Conservation (phyloP, 768 basidiomycete genomes). For the Pleurotus djamor region DNA sequence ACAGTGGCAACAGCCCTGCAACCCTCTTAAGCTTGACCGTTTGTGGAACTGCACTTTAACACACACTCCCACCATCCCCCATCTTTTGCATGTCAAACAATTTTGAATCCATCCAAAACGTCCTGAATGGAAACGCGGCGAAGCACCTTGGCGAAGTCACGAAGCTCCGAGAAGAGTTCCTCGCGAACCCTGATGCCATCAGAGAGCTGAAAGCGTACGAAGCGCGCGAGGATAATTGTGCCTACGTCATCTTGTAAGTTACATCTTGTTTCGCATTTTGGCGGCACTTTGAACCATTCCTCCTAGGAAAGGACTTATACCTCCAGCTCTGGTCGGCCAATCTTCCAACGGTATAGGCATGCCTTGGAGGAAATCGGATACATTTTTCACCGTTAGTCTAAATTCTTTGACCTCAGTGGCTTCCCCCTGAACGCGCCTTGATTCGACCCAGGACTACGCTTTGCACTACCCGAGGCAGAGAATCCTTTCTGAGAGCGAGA, state of each 20-base stretch:
- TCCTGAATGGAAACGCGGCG: not conserved
- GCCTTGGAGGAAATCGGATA: not conserved
- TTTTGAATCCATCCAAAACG: not conserved
- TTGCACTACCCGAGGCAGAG: not conserved
- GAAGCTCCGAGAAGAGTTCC: not conserved
- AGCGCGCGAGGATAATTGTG: not conserved
- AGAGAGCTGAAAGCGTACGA: not conserved
- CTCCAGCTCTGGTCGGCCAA: not conserved
- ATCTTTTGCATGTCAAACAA: not conserved
- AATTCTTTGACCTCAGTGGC: no score
- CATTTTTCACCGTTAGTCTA: constrained; percentile 3
- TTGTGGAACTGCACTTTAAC: no score
- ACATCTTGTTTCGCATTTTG: not conserved
- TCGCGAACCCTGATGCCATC: not conserved
- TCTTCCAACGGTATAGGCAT: not conserved
- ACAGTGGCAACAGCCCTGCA: no score
- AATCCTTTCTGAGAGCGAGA: not conserved
- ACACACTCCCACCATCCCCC: not conserved
- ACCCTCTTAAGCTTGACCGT: no score
- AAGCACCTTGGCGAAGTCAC: not conserved
- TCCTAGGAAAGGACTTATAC: not conserved
- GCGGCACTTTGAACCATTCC: not conserved
- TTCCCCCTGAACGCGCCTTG: no score
- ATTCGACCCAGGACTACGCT: not conserved
- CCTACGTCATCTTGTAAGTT: not conserved